Base-by-base conservation (phyloP, 108 stramenopile species). In the Conticribra weissflogii region DNA sequence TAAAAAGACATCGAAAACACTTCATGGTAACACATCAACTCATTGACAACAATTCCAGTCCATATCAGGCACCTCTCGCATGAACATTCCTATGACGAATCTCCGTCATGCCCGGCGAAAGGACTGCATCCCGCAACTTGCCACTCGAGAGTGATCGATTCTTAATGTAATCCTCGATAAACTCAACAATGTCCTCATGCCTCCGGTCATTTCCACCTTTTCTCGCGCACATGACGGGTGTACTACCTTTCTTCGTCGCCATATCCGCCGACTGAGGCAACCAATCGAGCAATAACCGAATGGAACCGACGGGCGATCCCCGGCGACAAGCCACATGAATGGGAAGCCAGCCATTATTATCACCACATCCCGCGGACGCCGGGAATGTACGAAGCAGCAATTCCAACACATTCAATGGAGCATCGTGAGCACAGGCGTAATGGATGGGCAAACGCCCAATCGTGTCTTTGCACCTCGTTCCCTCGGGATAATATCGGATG, bases 381-480 rank as follows among this genome's bases (percentile, higher is more conserved):
- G 89, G 85, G 32, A 68, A 71, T 24, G 64, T 22, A 18, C 76
- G 62, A 31, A 90, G 55, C 18, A 90, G 74, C 19, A 82, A 24
- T 32, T 77, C 72, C 22, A 90, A 76, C 15, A 81, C 72, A 5
- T 76, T 63, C 12, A 55, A 62, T 14, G 83, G 64, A 14, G 81
- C 85, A 41, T 86, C 86, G 53, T 90, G 87, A 19, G 85, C 82
- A 24, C 87, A 70, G 9, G 86, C 86, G 48, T 89, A 89, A 68
- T 89, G 88, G 15, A 89, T 72, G 56, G 88, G 78, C 45, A 60
- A 59, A 34, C 68, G 19, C 68, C 82, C 65, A 78, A 74, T 74
- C 71, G 49, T 71, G 73, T 90, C 89, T 17, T 86, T 66, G 8
- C 66, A 68, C 31, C 86, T 45, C 4, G 78, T 57, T 12, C 81